Percentiles rank a stretch among this genome's conserved stretches.
These are phyloP conservation scores for Carpinus fangiana DNA, from an alignment of 306 rosid species.

Conservation along the genomic window DNA sequence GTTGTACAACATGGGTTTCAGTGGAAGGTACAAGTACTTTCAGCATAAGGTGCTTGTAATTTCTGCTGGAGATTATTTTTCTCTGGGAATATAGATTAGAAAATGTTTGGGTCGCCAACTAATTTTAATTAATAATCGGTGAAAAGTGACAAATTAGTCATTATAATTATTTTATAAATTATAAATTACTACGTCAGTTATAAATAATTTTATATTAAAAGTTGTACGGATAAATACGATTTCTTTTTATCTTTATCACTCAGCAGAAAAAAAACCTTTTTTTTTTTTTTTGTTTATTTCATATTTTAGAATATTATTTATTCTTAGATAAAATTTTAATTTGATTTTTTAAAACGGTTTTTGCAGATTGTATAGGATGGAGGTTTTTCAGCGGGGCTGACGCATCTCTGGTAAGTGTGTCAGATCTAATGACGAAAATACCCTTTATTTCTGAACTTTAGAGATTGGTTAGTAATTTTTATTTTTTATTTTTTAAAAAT, in stretches of 20 bases:
- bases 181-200: no score
- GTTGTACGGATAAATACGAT: no score
- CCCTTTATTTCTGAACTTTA: conserved; percentile 1
- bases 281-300: background rate
- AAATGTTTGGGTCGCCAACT: no score
- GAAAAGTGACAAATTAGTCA: no score
- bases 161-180: no score
- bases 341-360: conserved; percentile 8
- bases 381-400: conserved; percentile 61
- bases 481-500: no score
- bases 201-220: no score
- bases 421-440: conserved; percentile 25
- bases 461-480: no score
- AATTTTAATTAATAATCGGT: no score
- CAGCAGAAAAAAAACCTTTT: background rate
- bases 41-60: background rate
- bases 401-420: conserved; percentile 62
- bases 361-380: conserved; percentile 77
- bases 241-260: background rate
- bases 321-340: background rate
- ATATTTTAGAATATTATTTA: background rate
- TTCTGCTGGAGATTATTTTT: no score
- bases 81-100: no score
- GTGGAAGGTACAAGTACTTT: background rate
- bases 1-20: background rate